A percentile compares a stretch with the other conserved stretches of the same genome.
phyloP scores from a whole-genome alignment of 2,329 filamentous ascomycete species.

The Ophiostoma perfectum region DNA sequence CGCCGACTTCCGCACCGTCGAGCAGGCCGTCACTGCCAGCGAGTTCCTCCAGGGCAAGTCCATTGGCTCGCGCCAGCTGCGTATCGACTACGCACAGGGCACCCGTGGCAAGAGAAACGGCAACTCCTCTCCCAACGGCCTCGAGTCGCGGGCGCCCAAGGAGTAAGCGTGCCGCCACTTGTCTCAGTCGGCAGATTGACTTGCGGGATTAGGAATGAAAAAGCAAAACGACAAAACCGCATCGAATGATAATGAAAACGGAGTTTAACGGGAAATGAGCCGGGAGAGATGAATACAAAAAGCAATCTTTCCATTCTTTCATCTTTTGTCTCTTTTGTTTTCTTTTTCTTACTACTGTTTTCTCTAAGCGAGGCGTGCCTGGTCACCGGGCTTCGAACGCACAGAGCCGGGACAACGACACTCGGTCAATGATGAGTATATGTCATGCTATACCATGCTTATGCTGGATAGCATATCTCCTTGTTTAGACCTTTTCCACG shows the following conservation, averaged over 20 bases:
- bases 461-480: background rate
- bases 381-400: background rate
- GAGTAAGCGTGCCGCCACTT: background rate
- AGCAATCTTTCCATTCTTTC: background rate
- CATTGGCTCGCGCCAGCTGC: conserved; percentile 62
- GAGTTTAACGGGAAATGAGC: conserved; percentile 3
- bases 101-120: background rate
- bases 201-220: background rate
- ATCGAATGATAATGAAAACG: conserved; percentile 9
- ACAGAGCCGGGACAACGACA: background rate
- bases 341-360: background rate
- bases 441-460: no score
- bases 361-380: background rate
- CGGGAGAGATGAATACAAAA: background rate
- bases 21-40: conserved; percentile 57
- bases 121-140: background rate
- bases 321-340: background rate
- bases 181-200: background rate
- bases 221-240: background rate
- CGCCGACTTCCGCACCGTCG: conserved; percentile 67
- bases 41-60: conserved; percentile 50
- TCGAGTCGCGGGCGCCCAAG: background rate
- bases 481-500: background rate
- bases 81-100: conserved; percentile 50
- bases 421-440: background rate